phyloP scores from a whole-genome alignment of 768 basidiomycete genomes.

The Daedaleopsis nitida region DNA sequence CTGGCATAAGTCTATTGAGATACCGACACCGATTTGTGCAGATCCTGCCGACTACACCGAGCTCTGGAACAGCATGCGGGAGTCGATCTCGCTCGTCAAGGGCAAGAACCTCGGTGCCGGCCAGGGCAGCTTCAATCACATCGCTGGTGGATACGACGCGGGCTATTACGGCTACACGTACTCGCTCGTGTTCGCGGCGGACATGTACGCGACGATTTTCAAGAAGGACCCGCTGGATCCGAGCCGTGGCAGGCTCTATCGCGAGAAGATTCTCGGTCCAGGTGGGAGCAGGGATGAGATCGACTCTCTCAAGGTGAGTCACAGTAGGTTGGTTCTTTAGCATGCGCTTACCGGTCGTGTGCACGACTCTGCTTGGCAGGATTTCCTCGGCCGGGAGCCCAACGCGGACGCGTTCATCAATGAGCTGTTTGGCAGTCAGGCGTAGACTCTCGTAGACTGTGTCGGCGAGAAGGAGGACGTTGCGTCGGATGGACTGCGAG shows the following conservation, averaged over 20 bases:
- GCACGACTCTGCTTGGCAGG: constrained; percentile 38
- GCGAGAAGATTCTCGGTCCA: constrained; percentile 70
- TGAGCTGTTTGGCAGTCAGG: constrained; percentile 52
- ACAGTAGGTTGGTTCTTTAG: too few species aligned
- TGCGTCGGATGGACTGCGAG: not conserved
- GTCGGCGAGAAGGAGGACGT: not conserved
- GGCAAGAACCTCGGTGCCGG: constrained; percentile 61
- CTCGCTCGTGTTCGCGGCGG: constrained; percentile 62
- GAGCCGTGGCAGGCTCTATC: constrained; percentile 63
- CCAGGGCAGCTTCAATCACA: constrained; percentile 76
- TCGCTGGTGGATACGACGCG: constrained; percentile 72
- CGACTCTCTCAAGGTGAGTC: constrained; percentile 69
- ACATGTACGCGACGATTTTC: constrained; percentile 77
- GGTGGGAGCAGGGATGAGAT: constrained; percentile 82
- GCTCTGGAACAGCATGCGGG: constrained; percentile 75
- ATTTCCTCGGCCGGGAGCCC: constrained; percentile 76
- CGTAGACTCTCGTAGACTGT: too few species aligned
- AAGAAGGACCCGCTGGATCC: constrained; percentile 76
- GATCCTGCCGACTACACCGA: constrained; percentile 71
- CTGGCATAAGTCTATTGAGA: too few species aligned
- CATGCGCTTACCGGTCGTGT: too few species aligned
- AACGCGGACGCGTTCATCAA: constrained; percentile 76
- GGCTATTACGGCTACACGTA: constrained; percentile 76
- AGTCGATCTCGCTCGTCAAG: constrained; percentile 71
- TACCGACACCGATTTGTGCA: constrained; percentile 28